These are phyloP conservation scores for Aspergillus mulundensis DNA, from an alignment of 495 filamentous ascomycete species.

Conservation along the genomic window DNA sequence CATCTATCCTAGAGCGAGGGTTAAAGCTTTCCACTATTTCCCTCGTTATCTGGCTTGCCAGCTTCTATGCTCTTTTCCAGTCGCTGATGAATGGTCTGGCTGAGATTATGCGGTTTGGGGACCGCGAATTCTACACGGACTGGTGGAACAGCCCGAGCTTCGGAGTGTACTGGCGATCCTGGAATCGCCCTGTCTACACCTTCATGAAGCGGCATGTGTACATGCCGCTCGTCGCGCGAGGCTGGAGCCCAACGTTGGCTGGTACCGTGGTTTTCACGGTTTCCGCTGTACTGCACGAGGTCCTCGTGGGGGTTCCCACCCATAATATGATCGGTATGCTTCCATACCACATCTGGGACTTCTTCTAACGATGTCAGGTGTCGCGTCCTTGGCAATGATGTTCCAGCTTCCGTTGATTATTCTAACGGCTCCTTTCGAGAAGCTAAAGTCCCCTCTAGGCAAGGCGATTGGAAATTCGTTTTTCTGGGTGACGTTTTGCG, in stretches of 20 bases:
- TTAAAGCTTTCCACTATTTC: conserved; percentile 94
- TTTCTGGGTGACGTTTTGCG: conserved; percentile 93
- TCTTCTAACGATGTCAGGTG: conserved; percentile 49
- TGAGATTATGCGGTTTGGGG: conserved; percentile 84
- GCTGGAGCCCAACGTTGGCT: conserved; percentile 63
- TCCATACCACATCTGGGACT: background rate
- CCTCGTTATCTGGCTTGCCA: conserved; percentile 91
- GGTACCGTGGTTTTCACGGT: conserved; percentile 78
- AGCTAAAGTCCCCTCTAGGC: conserved; percentile 66
- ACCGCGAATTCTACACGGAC: conserved; percentile 90
- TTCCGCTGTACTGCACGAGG: conserved; percentile 83
- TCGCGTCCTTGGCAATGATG: conserved; percentile 92
- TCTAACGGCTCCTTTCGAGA: conserved; percentile 74
- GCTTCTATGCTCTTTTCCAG: conserved; percentile 96
- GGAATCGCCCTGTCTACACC: conserved; percentile 95
- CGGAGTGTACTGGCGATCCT: conserved; percentile 87
- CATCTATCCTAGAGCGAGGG: conserved; percentile 78
- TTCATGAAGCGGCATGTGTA: conserved; percentile 95
- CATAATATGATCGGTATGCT: conserved; percentile 83
- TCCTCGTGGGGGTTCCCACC: conserved; percentile 90
- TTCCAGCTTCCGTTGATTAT: conserved; percentile 83
- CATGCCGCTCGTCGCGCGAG: conserved; percentile 75
- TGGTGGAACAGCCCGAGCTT: conserved; percentile 95
- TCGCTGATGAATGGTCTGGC: conserved; percentile 83
- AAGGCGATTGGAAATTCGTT: conserved; percentile 82